Base-by-base conservation (phyloP, 2,329 filamentous ascomycete genomes). In the Botryotinia globosa region DNA sequence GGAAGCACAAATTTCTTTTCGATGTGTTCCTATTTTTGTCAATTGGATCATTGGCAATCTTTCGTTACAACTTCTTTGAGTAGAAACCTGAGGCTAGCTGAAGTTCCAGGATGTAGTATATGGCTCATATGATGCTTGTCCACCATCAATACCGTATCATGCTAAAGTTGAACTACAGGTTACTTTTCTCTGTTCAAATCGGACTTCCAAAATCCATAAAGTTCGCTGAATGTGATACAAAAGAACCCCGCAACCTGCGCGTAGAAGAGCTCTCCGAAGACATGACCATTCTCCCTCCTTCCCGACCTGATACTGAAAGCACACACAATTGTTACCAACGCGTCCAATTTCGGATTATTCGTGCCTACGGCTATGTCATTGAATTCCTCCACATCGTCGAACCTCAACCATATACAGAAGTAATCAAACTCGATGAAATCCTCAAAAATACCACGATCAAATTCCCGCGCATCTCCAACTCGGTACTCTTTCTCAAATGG, bases 181-280 rank as follows among this genome's bases (percentile, higher is more conserved):
- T 90, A 4, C 80, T 92, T 8, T 89, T 91, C 48, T 87, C 88
- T 0, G 91, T 90, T 77, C 89, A 92, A 77, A 85, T 91, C 74
- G 90, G 90, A 1, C 83, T 92, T 70, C 90, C 91, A 3, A 87
- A 86, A 78, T 89, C 91, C 85, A 84, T 92, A 65, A 85, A 88
- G 72, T 85, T 86, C 58, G 86, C 89, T 39, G 89, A 92, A 75
- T 87, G 85, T 67, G 90, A 92, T 77, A 90, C 89, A 0, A 81
- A 85, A 5, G 79, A 89, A n/a, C 89, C 90, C 25, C 83, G 84
- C 51, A 91, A 92, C 79, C 79, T 92, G 54, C 84, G 87, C 63
- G 90, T 92, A 78, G 86, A 89, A 37, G 90, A 92, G 77, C 89
- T 92, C 74, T 85, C 84, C 74, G 86, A 89, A 77, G 82, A 87